Evolutionary conservation across 169 alveolate species (phyloP), one percentile per base, ranked within the genome.

Genomic region (Cryptosporidium sp.): DNA sequence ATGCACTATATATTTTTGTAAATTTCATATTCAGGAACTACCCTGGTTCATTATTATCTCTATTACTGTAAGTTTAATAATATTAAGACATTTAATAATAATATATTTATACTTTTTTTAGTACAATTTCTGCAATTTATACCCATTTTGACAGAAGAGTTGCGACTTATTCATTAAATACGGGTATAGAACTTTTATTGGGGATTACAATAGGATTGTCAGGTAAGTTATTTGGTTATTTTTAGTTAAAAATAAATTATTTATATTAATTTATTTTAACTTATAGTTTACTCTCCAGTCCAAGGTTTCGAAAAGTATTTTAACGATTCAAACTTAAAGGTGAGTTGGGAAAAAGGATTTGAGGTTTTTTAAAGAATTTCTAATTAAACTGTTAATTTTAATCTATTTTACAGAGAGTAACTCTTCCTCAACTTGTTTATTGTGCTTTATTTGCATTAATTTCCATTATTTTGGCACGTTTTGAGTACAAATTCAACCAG

Each of bases 121-220:
- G 89, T 37, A n/a, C 65, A 16, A 65, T 80, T 21, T 44, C 89
- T 45, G 89, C 89, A 44, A 62, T 80, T 62, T 80, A 80, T 37
- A 80, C 89, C 18, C 89, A 80, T 44, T 80, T 80, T 61, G 89
- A 80, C 16, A 37, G 89, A 80, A 60, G 89, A 80, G 73, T 80
- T 45, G 89, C 89, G 16, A 80, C 89, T 29, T 80, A 80, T 65
- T 62, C 89, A 21, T 42, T 80, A 23, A 80, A 80, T 80, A 53
- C 52, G 1, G 89, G 69, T n/a, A 35, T 80, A 7, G 80, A 80
- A 42, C 35, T 80, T 5, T 31, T 80, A 26, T 80, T 80, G 75
- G 72, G 80, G 0, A 26, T 65, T 61, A 44, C 89, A 7, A 80
- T 80, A 37, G 73, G 80, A 21, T 33, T 80, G 1, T 80, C 89